Evolutionary conservation across 78 protist species (phyloP).

Genomic region (slime mould (Dictyostelium discoideum)): DNA sequence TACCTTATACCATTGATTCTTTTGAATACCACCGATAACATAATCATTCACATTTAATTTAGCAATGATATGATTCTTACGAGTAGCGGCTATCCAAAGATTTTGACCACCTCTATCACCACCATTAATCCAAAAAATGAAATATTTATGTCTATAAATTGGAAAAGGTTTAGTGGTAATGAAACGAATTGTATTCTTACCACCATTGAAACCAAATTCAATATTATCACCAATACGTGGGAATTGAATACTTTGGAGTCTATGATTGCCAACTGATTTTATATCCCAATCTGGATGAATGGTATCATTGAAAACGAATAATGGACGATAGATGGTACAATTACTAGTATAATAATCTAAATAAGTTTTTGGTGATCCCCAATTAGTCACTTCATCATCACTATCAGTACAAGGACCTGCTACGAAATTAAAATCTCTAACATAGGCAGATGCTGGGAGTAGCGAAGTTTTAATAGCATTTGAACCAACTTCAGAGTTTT

Average conservation of each 20-base stretch:
- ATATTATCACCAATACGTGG: not conserved
- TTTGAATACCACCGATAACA: not conserved
- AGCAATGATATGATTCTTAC: not conserved
- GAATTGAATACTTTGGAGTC: not conserved
- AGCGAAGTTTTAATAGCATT: not conserved
- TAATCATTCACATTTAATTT: not conserved
- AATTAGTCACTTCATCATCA: not conserved
- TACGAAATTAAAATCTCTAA: not conserved
- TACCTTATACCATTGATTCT: not conserved
- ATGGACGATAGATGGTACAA: not conserved
- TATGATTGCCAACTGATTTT: not conserved
- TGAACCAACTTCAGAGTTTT: not conserved
- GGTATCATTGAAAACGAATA: not conserved
- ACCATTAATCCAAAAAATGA: constrained; percentile 15
- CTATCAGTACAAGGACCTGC: not conserved
- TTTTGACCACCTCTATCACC: constrained; percentile 13
- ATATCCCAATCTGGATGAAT: not conserved
- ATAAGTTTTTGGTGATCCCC: not conserved
- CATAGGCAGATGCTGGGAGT: not conserved
- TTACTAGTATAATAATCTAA: not conserved
- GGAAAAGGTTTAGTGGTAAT: not conserved
- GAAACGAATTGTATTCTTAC: not conserved
- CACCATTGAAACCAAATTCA: not conserved
- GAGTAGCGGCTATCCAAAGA: not conserved
- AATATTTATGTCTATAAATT: not conserved